phyloP scores from a whole-genome alignment of 2,329 filamentous ascomycete species.

The Monilinia laxa region DNA sequence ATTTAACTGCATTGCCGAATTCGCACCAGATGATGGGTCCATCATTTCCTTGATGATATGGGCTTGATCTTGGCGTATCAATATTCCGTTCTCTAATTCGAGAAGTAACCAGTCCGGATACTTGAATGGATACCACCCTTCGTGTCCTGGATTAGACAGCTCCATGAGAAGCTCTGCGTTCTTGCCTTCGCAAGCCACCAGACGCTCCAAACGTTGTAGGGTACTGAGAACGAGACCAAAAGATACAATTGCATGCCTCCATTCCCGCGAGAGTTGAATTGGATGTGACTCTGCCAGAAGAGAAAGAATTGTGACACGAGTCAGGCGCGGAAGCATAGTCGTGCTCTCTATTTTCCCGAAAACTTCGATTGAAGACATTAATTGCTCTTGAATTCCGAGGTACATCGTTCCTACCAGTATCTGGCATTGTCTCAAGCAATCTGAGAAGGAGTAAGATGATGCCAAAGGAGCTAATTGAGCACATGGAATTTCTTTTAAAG shows the following conservation, averaged over 20 bases:
- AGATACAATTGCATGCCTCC: conserved; percentile 26
- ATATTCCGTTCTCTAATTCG: conserved; percentile 61
- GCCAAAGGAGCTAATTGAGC: not conserved
- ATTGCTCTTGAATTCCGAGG: not conserved
- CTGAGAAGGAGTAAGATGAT: not conserved
- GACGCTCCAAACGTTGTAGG: conserved; percentile 38
- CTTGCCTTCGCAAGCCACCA: conserved; percentile 39
- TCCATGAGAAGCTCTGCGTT: conserved; percentile 45
- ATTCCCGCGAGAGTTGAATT: conserved; percentile 18
- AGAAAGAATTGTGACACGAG: conserved; percentile 26
- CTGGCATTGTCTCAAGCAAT: not conserved
- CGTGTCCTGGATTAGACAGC: conserved; percentile 52
- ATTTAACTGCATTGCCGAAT: conserved; percentile 63
- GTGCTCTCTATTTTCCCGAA: not conserved
- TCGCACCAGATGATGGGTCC: conserved; percentile 42
- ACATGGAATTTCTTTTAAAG: conserved; percentile 22
- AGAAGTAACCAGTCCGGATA: conserved; percentile 62
- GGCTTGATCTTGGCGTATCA: conserved; percentile 53
- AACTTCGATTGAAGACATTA: not conserved
- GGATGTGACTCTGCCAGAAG: conserved; percentile 21
- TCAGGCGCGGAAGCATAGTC: conserved; percentile 28
- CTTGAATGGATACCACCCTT: conserved; percentile 52
- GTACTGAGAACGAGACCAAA: conserved; percentile 30
- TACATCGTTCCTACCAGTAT: not conserved
- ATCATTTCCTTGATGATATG: conserved; percentile 59